These are phyloP conservation scores for Trichophyton schoenleinii DNA, from an alignment of 2,329 filamentous ascomycete species.

Conservation along the genomic window DNA sequence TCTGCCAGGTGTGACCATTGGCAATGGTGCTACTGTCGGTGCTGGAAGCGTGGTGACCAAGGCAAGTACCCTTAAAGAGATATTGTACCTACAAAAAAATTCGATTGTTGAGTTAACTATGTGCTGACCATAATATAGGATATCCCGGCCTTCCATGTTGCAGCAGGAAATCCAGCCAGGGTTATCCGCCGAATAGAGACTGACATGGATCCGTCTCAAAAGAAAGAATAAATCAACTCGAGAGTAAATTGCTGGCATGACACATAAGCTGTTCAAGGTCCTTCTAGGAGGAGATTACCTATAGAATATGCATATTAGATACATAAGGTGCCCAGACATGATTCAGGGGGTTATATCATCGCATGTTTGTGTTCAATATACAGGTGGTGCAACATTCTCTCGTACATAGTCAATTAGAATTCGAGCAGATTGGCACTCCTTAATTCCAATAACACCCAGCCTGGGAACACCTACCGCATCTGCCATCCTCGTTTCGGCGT, in stretches of 20 bases:
- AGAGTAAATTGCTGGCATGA: neutral
- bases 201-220: constrained; percentile 18
- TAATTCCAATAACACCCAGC: constrained; percentile 7
- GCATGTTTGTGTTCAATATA: neutral
- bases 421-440: neutral
- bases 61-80: constrained; percentile 21
- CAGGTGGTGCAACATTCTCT: neutral
- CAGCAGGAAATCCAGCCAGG: constrained; percentile 29
- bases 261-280: neutral
- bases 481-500: constrained; percentile 2
- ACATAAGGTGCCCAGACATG: neutral
- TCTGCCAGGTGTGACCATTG: constrained; percentile 65
- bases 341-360: neutral
- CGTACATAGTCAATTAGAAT: constrained; percentile 9
- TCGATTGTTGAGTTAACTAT: neutral
- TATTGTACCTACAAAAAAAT: neutral
- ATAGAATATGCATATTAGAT: neutral
- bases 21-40: constrained; percentile 59
- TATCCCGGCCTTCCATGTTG: constrained; percentile 32
- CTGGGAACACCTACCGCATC: constrained; percentile 5
- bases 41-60: constrained; percentile 77
- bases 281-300: neutral
- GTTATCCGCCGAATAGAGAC: constrained; percentile 31
- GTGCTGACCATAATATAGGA: constrained; percentile 19
- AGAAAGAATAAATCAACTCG: neutral